Conservation (phyloP, 306 rosid species). For the Cucurbita maxima region DNA sequence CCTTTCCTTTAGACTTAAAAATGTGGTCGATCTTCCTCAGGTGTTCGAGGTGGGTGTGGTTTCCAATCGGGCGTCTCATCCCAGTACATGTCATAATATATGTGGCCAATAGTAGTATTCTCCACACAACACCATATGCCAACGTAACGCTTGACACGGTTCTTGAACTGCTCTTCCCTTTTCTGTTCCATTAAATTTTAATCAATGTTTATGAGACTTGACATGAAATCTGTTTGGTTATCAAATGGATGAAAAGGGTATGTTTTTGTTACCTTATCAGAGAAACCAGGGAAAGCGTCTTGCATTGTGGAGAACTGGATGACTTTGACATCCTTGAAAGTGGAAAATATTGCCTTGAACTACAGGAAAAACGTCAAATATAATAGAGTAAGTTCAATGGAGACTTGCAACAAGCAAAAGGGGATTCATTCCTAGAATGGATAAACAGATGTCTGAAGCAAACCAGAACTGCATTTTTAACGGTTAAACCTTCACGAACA, state of each 20-base stretch:
- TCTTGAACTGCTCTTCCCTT: conserved; percentile 60
- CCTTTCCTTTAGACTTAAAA: not conserved
- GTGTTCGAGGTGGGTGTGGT: conserved; percentile 66
- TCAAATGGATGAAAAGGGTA: not conserved
- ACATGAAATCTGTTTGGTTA: not conserved
- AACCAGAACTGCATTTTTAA: not conserved
- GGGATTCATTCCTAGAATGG: not conserved
- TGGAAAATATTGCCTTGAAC: conserved; percentile 51
- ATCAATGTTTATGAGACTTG: not conserved
- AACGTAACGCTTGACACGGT: conserved; percentile 52
- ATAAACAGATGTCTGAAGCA: not conserved
- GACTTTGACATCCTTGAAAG: conserved; percentile 76
- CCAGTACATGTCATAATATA: conserved; percentile 92
- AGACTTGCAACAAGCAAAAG: not conserved
- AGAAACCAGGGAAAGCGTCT: conserved; percentile 63
- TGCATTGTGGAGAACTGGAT: conserved; percentile 85
- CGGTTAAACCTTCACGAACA: not conserved
- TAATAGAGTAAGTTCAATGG: conserved; percentile 4
- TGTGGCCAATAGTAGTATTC: conserved; percentile 67
- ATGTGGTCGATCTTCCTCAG: conserved; percentile 81
- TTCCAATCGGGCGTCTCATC: conserved; percentile 95
- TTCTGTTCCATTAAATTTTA: conserved; percentile 20
- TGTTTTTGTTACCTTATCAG: conserved; percentile 41
- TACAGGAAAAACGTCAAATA: conserved; percentile 24
- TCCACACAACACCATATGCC: conserved; percentile 96